These are phyloP conservation scores for Tolypocladium pustulatum DNA, from an alignment of 2,329 filamentous ascomycete genomes.

Conservation along the genomic window DNA sequence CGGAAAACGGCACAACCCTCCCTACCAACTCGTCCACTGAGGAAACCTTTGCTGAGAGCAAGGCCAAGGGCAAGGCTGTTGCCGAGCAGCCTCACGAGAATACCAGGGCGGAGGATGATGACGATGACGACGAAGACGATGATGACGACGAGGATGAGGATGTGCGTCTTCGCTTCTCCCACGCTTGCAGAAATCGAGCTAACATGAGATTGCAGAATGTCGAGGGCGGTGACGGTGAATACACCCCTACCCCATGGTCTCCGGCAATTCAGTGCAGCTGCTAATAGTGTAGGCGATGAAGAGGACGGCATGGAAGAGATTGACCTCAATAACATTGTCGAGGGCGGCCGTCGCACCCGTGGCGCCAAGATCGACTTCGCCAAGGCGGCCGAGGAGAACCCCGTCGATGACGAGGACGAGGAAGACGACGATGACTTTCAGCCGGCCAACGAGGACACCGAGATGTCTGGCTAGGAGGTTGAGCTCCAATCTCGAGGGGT, in stretches of 20 bases:
- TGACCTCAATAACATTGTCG: slow-evolving; percentile 78
- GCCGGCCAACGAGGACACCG: slow-evolving; percentile 53
- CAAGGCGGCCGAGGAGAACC: slow-evolving; percentile 74
- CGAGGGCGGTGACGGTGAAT: slow-evolving; percentile 21
- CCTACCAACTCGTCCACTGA: slow-evolving; percentile 32
- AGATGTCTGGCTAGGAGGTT: slow-evolving; percentile 42
- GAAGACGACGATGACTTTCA: slow-evolving; percentile 68
- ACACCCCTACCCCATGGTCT: slow-evolving; percentile 1
- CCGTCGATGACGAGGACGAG: slow-evolving; percentile 65
- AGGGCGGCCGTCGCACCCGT: slow-evolving; percentile 70
- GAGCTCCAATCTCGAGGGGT: not conserved
- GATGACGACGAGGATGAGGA: slow-evolving; percentile 32
- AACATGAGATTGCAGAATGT: slow-evolving; percentile 14
- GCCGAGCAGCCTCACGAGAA: slow-evolving; percentile 43
- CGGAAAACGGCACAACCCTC: slow-evolving; percentile 38
- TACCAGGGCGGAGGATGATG: slow-evolving; percentile 66
- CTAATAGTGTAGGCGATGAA: slow-evolving; percentile 39
- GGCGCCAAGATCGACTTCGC: slow-evolving; percentile 89
- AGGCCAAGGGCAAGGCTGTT: slow-evolving; percentile 80
- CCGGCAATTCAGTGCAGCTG: slow-evolving; percentile 3
- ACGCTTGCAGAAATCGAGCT: slow-evolving; percentile 6
- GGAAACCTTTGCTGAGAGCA: slow-evolving; percentile 42
- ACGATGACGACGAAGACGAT: slow-evolving; percentile 49
- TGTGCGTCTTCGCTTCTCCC: slow-evolving; percentile 8
- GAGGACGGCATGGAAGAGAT: slow-evolving; percentile 88